These are phyloP conservation scores for Lepidopterella palustris DNA, from an alignment of 495 filamentous ascomycete genomes.

Conservation along the genomic window DNA sequence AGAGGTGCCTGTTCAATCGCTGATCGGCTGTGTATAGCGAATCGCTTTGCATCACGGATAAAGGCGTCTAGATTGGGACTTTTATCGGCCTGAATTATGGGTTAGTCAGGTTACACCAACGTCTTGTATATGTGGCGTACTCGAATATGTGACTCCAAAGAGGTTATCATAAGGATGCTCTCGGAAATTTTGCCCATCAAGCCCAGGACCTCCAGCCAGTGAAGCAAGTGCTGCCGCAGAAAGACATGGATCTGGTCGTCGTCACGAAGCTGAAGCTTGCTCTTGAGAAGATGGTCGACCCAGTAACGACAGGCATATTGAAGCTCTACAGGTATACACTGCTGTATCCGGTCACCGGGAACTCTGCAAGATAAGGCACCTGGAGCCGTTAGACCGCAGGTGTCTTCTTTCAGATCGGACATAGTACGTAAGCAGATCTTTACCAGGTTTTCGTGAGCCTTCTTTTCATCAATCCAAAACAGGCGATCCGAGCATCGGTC, in stretches of 20 bases:
- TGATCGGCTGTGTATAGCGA: constrained; percentile 26
- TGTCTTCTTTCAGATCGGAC: no score
- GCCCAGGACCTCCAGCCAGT: constrained; percentile 31
- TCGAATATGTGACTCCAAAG: neutral
- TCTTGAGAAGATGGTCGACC: constrained; percentile 44
- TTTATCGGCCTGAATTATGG: neutral
- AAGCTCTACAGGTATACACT: no score
- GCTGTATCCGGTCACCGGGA: no score
- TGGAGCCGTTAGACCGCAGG: no score
- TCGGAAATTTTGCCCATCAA: constrained; percentile 24
- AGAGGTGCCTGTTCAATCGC: constrained; percentile 28
- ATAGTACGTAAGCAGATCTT: no score
- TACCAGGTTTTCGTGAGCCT: no score
- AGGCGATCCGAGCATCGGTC: no score
- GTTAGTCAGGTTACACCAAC: neutral
- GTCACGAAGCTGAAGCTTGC: constrained; percentile 22
- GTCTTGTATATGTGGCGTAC: neutral
- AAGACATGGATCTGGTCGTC: constrained; percentile 31
- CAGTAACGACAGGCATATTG: constrained; percentile 32
- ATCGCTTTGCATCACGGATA: constrained; percentile 36
- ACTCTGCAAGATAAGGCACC: no score
- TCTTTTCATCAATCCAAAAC: no score
- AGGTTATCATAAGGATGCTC: neutral
- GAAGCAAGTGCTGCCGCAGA: constrained; percentile 29
- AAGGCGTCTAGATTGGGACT: constrained; percentile 18